A percentile compares a stretch with the other conserved stretches of the same genome.
Evolutionary conservation across 2,329 filamentous ascomycete genomes (phyloP).

Genomic region (Monascus ruber): DNA sequence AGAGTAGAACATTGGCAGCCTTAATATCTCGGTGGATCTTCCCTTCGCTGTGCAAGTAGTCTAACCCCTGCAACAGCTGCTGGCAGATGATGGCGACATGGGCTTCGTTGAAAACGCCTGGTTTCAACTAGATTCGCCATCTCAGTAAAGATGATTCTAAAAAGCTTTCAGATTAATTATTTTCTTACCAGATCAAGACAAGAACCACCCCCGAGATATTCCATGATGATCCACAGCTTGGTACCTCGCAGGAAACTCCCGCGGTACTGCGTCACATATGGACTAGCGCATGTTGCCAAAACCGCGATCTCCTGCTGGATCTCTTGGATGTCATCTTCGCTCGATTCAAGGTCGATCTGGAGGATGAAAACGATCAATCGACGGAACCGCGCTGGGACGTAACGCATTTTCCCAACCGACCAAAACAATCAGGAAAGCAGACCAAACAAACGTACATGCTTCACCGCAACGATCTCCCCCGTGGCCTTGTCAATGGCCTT

Average conservation of each 20-base stretch:
- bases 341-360: constrained; percentile 96
- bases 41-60: constrained; percentile 85
- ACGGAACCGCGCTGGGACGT: background rate
- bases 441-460: constrained; percentile 56
- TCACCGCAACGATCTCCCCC: constrained; percentile 90
- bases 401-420: background rate
- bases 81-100: constrained; percentile 93
- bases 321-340: constrained; percentile 95
- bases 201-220: constrained; percentile 88
- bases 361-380: constrained; percentile 6
- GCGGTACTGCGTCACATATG: constrained; percentile 91
- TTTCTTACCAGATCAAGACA: constrained; percentile 71
- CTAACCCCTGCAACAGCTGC: constrained; percentile 76
- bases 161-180: constrained; percentile 11
- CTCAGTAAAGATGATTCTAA: background rate
- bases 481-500: constrained; percentile 87
- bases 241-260: constrained; percentile 90
- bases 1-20: constrained; percentile 90
- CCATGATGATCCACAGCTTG: constrained; percentile 99
- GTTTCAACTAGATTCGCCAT: constrained; percentile 58
- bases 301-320: constrained; percentile 97
- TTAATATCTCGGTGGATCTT: constrained; percentile 98
- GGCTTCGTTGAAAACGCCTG: constrained; percentile 72
- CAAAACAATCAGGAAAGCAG: background rate
- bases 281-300: constrained; percentile 85